Conservation (phyloP, 164 flowering plant genomes). For the Vitis labrusca region DNA sequence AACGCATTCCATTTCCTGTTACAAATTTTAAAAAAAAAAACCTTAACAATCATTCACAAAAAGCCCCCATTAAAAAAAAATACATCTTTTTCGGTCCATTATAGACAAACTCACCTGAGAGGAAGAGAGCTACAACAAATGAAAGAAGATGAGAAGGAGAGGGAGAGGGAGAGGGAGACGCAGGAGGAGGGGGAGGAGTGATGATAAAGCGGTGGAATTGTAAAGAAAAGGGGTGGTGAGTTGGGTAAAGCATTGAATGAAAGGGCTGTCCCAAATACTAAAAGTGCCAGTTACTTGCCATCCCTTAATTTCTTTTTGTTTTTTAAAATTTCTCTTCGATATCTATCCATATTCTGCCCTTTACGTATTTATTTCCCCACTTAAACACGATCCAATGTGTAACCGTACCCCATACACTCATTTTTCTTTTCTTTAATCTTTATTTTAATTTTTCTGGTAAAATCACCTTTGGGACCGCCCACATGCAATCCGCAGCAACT, state of each 20-base stretch:
- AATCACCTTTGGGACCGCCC: not conserved
- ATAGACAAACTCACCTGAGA: not conserved
- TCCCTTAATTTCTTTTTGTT: not conserved
- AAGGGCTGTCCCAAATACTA: constrained; percentile 16
- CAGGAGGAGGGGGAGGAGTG: constrained; percentile 10
- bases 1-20: constrained; percentile 42
- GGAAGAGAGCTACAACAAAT: constrained; percentile 3
- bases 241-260: constrained; percentile 65
- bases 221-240: constrained; percentile 37
- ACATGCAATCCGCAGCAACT: no score
- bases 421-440: not conserved
- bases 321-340: not conserved
- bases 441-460: not conserved
- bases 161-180: constrained; percentile 8
- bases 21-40: constrained; percentile 6
- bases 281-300: constrained; percentile 29
- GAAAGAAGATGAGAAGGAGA: constrained; percentile 6
- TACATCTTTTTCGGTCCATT: no score
- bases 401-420: not conserved
- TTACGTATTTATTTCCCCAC: not conserved
- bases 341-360: not conserved
- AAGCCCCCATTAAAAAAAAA: not conserved
- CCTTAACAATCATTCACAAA: not conserved
- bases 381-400: no score
- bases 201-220: constrained; percentile 29